These are phyloP conservation scores for Eucalyptus coolabah DNA, from an alignment of 345 rosid genomes.

Conservation along the genomic window DNA sequence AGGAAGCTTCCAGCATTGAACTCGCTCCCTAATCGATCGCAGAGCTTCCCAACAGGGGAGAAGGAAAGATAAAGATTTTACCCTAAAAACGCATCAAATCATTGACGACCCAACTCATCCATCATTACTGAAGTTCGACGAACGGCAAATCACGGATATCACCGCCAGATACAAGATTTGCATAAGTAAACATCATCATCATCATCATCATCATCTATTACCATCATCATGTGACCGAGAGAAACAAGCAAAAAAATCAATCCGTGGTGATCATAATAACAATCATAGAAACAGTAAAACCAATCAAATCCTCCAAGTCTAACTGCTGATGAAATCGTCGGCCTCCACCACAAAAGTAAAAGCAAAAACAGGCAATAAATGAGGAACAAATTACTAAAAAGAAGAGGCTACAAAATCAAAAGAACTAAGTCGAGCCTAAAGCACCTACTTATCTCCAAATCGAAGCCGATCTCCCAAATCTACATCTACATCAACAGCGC, in stretches of 20 bases:
- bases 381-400: not conserved
- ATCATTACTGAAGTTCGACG: not conserved
- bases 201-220: not conserved
- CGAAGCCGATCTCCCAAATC: not conserved
- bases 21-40: not conserved
- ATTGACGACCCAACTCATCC: not conserved
- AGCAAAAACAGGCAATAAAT: not conserved
- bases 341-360: not conserved
- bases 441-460: not conserved
- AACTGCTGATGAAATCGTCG: not conserved
- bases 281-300: not conserved
- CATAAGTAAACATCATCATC: not conserved
- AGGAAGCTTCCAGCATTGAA: not conserved
- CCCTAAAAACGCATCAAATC: not conserved
- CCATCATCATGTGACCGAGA: not conserved
- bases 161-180: not conserved
- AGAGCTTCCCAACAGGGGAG: not conserved
- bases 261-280: not conserved
- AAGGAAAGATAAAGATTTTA: not conserved
- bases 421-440: not conserved
- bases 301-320: not conserved
- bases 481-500: conserved; percentile 38
- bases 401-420: not conserved
- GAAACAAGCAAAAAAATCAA: not conserved
- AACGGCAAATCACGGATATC: not conserved